A percentile compares a stretch with the other conserved stretches of the same genome.
These are phyloP conservation scores for Vitis hybrid DNA, from an alignment of 177 flowering plant genomes.

Conservation along the genomic window DNA sequence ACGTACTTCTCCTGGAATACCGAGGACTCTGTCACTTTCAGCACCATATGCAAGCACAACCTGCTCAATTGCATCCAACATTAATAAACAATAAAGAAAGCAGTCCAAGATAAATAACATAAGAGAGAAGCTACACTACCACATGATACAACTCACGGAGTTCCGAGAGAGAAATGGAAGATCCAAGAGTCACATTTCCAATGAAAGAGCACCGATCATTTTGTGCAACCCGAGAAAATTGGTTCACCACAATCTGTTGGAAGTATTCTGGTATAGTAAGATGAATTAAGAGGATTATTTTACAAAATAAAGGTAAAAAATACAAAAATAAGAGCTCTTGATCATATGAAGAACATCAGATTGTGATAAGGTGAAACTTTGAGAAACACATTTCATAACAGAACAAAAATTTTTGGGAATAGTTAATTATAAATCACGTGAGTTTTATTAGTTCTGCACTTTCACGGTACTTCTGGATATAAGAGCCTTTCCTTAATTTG, in stretches of 20 bases:
- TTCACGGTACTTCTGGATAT: no score
- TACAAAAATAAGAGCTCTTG: not conserved
- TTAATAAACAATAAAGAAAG: not conserved
- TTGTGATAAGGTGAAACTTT: no score
- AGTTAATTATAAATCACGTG: not conserved
- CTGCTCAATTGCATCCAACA: conserved; percentile 36
- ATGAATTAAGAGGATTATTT: conserved; percentile 38
- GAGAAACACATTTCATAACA: conserved; percentile 1
- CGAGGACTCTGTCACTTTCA: conserved; percentile 88
- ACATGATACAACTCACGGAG: conserved; percentile 84
- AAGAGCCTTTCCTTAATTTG: no score
- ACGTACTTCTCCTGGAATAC: conserved; percentile 90
- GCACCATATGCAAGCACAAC: conserved; percentile 98
- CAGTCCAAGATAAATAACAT: not conserved
- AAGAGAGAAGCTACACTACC: conserved; percentile 40
- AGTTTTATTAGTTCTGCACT: no score
- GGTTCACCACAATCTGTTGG: conserved; percentile 90
- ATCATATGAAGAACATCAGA: no score
- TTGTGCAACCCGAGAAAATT: conserved; percentile 81
- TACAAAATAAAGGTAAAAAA: not conserved
- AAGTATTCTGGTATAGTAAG: conserved; percentile 55
- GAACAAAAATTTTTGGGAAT: not conserved
- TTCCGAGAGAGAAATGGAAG: conserved; percentile 72
- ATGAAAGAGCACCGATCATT: conserved; percentile 79
- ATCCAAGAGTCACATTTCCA: conserved; percentile 87